A percentile compares a stretch with the other conserved stretches of the same genome.
Evolutionary conservation across 371 early-diverging fungal species (phyloP).

Genomic region (Rhizopus stolonifer): DNA sequence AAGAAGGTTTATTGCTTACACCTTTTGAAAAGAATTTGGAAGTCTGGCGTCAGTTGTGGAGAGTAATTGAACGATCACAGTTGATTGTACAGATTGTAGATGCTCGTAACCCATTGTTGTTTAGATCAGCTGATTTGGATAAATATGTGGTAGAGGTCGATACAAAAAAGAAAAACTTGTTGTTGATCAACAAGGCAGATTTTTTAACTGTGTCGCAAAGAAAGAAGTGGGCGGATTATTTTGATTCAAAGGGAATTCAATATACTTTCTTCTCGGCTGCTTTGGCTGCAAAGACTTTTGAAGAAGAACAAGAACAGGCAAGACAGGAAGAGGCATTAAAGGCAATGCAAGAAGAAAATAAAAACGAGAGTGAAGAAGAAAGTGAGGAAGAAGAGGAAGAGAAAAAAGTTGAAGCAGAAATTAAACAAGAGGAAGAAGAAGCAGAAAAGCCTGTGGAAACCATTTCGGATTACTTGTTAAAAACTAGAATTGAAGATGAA

Average conservation of each 20-base stretch:
- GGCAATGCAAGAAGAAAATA: conserved; percentile 25
- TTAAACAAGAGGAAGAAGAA: conserved; percentile 26
- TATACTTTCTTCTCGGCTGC: conserved; percentile 93
- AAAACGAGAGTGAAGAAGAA: conserved; percentile 17
- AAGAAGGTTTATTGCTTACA: conserved; percentile 87
- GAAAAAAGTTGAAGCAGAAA: neutral
- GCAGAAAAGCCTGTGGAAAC: conserved; percentile 38
- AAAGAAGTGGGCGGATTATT: conserved; percentile 87
- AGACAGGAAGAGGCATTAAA: conserved; percentile 38
- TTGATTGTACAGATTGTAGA: conserved; percentile 99
- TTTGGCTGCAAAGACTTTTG: conserved; percentile 55
- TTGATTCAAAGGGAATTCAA: conserved; percentile 74
- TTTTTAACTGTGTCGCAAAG: conserved; percentile 75
- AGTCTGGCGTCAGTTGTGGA: conserved; percentile 99
- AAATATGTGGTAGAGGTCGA: conserved; percentile 90
- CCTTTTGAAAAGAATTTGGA: conserved; percentile 99
- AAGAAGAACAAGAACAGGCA: conserved; percentile 46
- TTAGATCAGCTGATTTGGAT: conserved; percentile 92
- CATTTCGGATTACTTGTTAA: conserved; percentile 16
- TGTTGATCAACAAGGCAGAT: conserved; percentile 99
- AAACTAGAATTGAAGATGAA: conserved; percentile 9
- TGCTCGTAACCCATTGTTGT: conserved; percentile 96
- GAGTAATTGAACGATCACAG: conserved; percentile 97
- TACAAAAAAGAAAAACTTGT: conserved; percentile 75
- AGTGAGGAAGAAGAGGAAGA: conserved; percentile 18